Evolutionary conservation across 345 rosid genomes (phyloP).

Genomic region (Conringia planisiliqua): DNA sequence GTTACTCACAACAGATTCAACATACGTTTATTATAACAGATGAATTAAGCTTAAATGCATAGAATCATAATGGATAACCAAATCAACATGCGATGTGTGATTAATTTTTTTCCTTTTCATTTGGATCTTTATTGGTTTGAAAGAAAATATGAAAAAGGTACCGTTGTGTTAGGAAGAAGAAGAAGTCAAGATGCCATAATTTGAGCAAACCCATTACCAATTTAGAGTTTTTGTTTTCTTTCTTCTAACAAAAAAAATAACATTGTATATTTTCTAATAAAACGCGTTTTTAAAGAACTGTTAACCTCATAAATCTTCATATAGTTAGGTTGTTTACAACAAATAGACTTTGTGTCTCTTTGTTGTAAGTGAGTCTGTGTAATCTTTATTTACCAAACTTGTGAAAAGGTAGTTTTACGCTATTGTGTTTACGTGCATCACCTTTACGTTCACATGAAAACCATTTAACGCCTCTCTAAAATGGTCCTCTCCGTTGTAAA

Average conservation of each 20-base stretch:
- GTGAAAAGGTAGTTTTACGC: background rate
- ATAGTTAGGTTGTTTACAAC: conserved; percentile 24
- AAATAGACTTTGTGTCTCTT: too few relatives aligned
- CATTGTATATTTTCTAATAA: background rate
- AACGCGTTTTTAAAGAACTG: conserved; percentile 12
- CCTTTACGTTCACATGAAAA: background rate
- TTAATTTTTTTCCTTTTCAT: background rate
- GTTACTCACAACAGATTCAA: conserved; percentile 3
- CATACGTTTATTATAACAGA: background rate
- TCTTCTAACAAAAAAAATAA: background rate
- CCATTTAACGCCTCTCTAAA: background rate
- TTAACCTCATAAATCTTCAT: background rate
- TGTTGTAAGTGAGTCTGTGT: background rate
- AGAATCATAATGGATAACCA: background rate
- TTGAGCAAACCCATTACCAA: conserved; percentile 12
- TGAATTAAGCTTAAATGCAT: conserved; percentile 1
- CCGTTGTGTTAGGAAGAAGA: conserved; percentile 23
- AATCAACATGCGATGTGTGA: background rate
- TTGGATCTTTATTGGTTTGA: background rate
- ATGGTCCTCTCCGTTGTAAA: background rate
- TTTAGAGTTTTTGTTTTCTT: background rate
- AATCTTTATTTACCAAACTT: conserved; percentile 25
- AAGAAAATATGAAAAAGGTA: background rate
- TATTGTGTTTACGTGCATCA: background rate
- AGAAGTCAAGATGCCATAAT: conserved; percentile 24